These are phyloP conservation scores for Prunus padus DNA, from an alignment of 306 rosid genomes.

Conservation along the genomic window DNA sequence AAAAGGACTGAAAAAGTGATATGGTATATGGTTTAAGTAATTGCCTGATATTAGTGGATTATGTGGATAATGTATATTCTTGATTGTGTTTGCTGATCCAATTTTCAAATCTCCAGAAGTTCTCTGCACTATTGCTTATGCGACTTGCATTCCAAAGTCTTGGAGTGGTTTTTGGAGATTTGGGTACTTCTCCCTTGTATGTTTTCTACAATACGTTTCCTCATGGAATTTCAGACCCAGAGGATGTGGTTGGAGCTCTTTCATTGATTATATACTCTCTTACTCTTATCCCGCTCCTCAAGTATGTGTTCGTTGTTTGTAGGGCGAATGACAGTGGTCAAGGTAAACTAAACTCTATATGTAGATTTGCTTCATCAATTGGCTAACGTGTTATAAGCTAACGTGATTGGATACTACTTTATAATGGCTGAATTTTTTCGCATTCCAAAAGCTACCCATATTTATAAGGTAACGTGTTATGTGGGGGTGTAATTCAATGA, in stretches of 20 bases:
- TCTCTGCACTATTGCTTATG: constrained; percentile 71
- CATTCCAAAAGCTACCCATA: no score
- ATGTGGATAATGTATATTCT: background rate
- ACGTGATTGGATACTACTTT: no score
- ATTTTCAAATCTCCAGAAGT: constrained; percentile 60
- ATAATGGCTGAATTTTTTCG: no score
- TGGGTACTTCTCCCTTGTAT: constrained; percentile 97
- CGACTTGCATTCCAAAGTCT: constrained; percentile 97
- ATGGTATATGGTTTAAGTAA: background rate
- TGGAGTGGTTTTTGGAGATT: constrained; percentile 96
- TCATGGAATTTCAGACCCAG: constrained; percentile 57
- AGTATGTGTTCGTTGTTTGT: constrained; percentile 79
- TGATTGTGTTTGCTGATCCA: constrained; percentile 32
- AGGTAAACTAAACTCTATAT: constrained; percentile 50
- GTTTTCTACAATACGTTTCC: constrained; percentile 97
- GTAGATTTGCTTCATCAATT: background rate
- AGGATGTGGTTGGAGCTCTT: constrained; percentile 91
- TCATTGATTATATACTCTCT: constrained; percentile 97
- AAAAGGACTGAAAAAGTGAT: background rate
- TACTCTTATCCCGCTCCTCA: constrained; percentile 90
- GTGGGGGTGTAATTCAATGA: no score
- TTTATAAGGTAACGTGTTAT: no score
- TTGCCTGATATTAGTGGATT: background rate
- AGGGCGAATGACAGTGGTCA: constrained; percentile 98
- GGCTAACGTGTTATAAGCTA: no score